phyloP scores from a whole-genome alignment of 306 rosid species.

The Trifolium repens region DNA sequence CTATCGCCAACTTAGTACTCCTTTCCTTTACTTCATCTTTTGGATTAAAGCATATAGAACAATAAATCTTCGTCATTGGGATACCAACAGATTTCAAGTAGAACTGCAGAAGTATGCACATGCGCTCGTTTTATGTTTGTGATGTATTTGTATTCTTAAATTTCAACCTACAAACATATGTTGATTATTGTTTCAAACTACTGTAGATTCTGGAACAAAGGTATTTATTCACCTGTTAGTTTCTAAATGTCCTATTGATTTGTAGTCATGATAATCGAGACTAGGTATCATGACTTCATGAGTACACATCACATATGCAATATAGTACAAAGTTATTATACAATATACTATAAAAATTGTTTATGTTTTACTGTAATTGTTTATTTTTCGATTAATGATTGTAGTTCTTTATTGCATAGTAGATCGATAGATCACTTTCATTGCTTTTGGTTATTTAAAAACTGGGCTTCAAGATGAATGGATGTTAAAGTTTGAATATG shows the following conservation, averaged over 20 bases:
- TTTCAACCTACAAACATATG: constrained; percentile 11
- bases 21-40: background rate
- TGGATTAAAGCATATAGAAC: background rate
- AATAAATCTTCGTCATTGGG: constrained; percentile 13
- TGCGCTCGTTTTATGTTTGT: constrained; percentile 40
- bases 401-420: background rate
- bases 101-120: constrained; percentile 43
- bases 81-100: constrained; percentile 26
- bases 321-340: background rate
- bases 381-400: background rate
- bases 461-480: no score
- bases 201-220: constrained; percentile 41
- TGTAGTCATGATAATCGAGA: background rate
- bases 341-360: background rate
- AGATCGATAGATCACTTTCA: no score
- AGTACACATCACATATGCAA: background rate
- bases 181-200: constrained; percentile 39
- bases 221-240: background rate
- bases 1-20: constrained; percentile 26
- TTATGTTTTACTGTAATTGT: background rate
- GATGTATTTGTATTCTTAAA: constrained; percentile 39
- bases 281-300: background rate
- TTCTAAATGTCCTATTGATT: background rate
- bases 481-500: no score
- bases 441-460: no score